Evolutionary conservation across 768 basidiomycete genomes (phyloP), one percentile per base, ranked within the genome.

Genomic region (Tulasnella sp.): DNA sequence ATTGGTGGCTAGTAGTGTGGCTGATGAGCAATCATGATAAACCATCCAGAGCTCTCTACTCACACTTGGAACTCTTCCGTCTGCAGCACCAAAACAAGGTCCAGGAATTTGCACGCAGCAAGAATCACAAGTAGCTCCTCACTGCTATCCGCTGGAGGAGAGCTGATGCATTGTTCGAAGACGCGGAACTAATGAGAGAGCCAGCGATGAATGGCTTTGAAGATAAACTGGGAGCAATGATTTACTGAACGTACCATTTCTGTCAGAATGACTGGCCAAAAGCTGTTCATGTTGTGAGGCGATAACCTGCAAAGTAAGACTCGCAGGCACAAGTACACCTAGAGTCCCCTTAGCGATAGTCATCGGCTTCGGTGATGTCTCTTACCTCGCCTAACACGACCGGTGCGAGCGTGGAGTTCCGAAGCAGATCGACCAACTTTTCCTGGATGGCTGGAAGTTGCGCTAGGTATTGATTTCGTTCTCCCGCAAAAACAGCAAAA

Each of bases 11-110:
- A 74, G n/a, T 42, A 4, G 26, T 47, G n/a, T 16, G 5, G 22
- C 19, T 1, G 19, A 47, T 72, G 40, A 67, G 36, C 40, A 16
- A 32, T 2, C n/a, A 14, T 62, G 5, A 1, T 35, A 40, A 14
- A 9, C 5, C 3, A 29, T 69, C 62, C 41, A 12, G 19, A 26
- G 14, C 35, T 0, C n/a, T n/a, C 2, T 36, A 67, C 78, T 41
- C 78, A 97, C 96, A 98, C 91, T 80, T 98, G 97, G 80, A 98
- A 99, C 79, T 98, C 96, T 78, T 95, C 94, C 0, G 94, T 96
- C 79, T 98, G 95, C 32, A 99, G 81, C 3, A 92, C 89, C 12
- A 98, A 84, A n/a, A 98, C 82, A 5, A 98, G 82, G 79, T 99
- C 97, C 29, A 99, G 81, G 77, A 95, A 92, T 81, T 98, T 98